These are phyloP conservation scores for Corymbia maculata DNA, from an alignment of 345 rosid species.

Conservation along the genomic window DNA sequence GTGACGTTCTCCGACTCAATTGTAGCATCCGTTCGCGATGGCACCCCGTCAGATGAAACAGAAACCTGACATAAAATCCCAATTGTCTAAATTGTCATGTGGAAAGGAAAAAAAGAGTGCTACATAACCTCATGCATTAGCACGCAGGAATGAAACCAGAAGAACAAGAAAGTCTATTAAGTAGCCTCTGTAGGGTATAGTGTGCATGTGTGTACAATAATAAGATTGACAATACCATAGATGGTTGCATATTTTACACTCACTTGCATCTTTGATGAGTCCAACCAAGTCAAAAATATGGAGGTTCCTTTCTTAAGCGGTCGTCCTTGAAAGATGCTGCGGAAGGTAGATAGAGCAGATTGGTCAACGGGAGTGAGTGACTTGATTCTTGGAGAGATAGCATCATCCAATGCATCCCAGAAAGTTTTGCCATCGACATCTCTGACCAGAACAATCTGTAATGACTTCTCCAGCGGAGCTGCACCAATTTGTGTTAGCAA, in stretches of 20 bases:
- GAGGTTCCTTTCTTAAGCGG: constrained; percentile 64
- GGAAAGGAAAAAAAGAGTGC: not conserved
- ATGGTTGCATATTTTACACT: constrained; percentile 10
- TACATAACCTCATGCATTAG: not conserved
- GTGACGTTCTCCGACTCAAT: constrained; percentile 55
- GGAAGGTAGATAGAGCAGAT: constrained; percentile 57
- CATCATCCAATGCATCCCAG: constrained; percentile 83
- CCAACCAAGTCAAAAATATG: constrained; percentile 70
- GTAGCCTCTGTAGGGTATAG: not conserved
- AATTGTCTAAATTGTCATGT: not conserved
- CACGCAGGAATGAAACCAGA: not conserved
- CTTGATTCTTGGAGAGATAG: constrained; percentile 64
- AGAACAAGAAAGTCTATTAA: not conserved
- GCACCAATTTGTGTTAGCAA: not conserved
- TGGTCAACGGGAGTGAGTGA: constrained; percentile 38
- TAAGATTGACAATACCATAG: not conserved
- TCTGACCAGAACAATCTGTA: constrained; percentile 82
- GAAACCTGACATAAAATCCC: constrained; percentile 31
- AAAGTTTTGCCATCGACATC: constrained; percentile 93
- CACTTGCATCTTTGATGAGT: constrained; percentile 62
- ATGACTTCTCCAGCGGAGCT: constrained; percentile 63
- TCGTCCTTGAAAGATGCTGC: constrained; percentile 51
- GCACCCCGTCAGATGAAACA: constrained; percentile 50
- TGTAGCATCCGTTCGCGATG: constrained; percentile 38
- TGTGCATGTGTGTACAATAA: not conserved